These are phyloP conservation scores for Myriosclerotinia scirpicola DNA, from an alignment of 2,329 filamentous ascomycete genomes.

Conservation along the genomic window DNA sequence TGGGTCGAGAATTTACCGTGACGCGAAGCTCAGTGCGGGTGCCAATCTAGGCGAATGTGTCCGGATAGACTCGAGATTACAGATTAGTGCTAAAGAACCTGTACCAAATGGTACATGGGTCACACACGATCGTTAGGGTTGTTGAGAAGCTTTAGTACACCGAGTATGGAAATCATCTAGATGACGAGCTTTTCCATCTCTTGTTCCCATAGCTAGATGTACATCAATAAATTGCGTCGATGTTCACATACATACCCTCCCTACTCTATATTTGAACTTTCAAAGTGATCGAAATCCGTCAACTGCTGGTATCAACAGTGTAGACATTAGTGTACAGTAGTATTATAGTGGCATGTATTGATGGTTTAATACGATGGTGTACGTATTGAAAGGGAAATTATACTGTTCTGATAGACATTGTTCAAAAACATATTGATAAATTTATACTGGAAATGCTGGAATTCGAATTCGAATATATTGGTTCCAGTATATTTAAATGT, in stretches of 20 bases:
- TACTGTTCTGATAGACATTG: too few relatives aligned
- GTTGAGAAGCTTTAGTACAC: neutral
- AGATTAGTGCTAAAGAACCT: neutral
- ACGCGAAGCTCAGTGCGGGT: neutral
- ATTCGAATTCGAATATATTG: too few relatives aligned
- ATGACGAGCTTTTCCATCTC: neutral
- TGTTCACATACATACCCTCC: neutral
- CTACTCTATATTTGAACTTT: too few relatives aligned
- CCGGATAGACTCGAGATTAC: neutral
- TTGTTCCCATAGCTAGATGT: neutral
- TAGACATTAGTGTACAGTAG: too few relatives aligned
- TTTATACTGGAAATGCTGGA: too few relatives aligned
- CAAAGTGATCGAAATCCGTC: fast-evolving
- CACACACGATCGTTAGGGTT: too few relatives aligned
- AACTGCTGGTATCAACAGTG: neutral
- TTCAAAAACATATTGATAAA: too few relatives aligned
- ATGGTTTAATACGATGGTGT: too few relatives aligned
- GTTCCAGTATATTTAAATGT: too few relatives aligned
- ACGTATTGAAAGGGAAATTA: too few relatives aligned
- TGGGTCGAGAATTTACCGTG: neutral
- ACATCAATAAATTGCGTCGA: neutral
- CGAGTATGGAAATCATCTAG: neutral
- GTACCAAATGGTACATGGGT: too few relatives aligned
- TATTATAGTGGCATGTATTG: too few relatives aligned
- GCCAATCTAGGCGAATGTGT: fast-evolving